Evolutionary conservation across 2,329 filamentous ascomycete genomes (phyloP).

Genomic region (Cercospora janseana): DNA sequence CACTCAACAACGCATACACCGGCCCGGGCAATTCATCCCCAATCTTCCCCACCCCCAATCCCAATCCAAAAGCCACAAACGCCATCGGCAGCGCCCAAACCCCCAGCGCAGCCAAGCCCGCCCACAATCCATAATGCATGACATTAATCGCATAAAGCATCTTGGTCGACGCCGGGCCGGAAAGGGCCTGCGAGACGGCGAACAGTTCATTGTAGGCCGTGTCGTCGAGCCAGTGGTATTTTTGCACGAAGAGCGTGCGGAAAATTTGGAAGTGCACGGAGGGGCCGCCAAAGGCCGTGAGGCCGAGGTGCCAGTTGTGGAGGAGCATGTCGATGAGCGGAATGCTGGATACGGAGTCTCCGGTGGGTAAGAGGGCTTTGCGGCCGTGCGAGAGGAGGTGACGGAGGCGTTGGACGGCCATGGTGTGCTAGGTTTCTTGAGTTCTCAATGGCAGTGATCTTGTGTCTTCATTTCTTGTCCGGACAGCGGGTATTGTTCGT

Average conservation of each 20-base stretch:
- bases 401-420: background rate
- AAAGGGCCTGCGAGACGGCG: constrained; percentile 65
- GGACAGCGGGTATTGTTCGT: no score
- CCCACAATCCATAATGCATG: constrained; percentile 59
- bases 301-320: constrained; percentile 29
- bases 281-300: constrained; percentile 50
- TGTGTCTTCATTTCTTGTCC: no score
- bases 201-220: constrained; percentile 72
- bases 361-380: constrained; percentile 14
- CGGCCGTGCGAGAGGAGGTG: constrained; percentile 3
- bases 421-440: background rate
- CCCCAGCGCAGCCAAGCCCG: constrained; percentile 59
- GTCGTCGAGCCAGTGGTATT: constrained; percentile 65
- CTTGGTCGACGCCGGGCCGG: constrained; percentile 69
- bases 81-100: constrained; percentile 70
- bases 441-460: no score
- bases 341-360: constrained; percentile 10
- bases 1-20: constrained; percentile 68
- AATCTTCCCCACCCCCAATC: constrained; percentile 63
- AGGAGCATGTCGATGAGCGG: constrained; percentile 25
- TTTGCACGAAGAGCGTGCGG: constrained; percentile 60
- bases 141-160: constrained; percentile 68
- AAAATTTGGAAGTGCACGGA: constrained; percentile 70
- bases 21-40: constrained; percentile 57
- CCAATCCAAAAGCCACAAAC: constrained; percentile 66